These are phyloP conservation scores for Musa troglodytarum DNA, from an alignment of 176 grass and related monocot species.

Conservation along the genomic window DNA sequence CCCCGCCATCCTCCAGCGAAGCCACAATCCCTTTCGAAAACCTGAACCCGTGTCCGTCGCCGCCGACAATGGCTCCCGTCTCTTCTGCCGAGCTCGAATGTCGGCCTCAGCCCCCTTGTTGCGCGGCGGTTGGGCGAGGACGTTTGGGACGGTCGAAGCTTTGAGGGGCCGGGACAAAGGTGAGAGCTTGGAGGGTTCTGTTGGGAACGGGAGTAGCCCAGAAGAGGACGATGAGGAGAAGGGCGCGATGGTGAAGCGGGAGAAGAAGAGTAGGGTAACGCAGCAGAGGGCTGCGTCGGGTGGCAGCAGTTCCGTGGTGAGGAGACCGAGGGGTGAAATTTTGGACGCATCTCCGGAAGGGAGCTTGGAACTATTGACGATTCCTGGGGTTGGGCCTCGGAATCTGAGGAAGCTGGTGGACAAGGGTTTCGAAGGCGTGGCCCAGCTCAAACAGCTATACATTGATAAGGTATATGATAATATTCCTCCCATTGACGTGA, in stretches of 20 bases:
- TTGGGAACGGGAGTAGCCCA: not conserved
- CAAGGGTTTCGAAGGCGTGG: slow-evolving; percentile 65
- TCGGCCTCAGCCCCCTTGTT: slow-evolving; percentile 9
- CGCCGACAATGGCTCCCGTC: not conserved
- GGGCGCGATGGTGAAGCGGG: not conserved
- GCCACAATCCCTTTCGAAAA: not conserved
- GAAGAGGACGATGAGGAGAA: slow-evolving; percentile 10
- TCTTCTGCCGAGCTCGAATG: not conserved
- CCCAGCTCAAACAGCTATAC: slow-evolving; percentile 80
- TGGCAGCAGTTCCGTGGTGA: slow-evolving; percentile 11
- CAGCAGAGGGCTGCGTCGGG: not conserved
- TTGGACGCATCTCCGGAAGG: slow-evolving; percentile 16
- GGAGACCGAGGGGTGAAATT: slow-evolving; percentile 35
- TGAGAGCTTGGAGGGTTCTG: slow-evolving; percentile 3
- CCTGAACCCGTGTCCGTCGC: not conserved
- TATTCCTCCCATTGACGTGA: too few relatives aligned
- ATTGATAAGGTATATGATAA: slow-evolving; percentile 51
- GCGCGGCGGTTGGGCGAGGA: slow-evolving; percentile 19
- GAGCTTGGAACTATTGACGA: slow-evolving; percentile 63
- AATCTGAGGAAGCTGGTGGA: slow-evolving; percentile 81
- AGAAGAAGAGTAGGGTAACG: not conserved
- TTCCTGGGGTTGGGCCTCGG: slow-evolving; percentile 64
- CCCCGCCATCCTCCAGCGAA: not conserved
- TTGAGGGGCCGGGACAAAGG: slow-evolving; percentile 10
- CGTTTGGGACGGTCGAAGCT: slow-evolving; percentile 28